Base-by-base conservation (phyloP, 78 protist genomes). In the Emiliania huxleyi region DNA sequence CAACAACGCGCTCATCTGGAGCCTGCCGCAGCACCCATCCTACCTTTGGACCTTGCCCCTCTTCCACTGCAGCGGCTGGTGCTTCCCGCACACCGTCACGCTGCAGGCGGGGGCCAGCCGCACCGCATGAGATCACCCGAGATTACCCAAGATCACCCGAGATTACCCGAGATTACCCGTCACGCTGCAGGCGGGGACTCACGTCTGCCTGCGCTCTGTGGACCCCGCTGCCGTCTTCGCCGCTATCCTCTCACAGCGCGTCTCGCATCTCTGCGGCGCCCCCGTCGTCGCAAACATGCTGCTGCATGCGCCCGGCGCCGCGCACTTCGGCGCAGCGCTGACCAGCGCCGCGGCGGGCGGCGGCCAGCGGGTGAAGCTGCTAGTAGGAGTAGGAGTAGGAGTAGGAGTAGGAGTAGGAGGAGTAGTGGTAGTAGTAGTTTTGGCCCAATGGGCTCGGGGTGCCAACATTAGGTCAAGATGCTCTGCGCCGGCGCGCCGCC, bases 31-130 rank as follows among this genome's bases (percentile, higher is more conserved):
- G 19, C 62, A 52, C 15, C 62, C 62, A 52, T 18, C n/a, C 75
- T 93, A 93, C 90, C 91, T 93, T n/a, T 93, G 94, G 94, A 93
- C 94, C 19, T 45, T 93, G 0, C 94, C 94, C 88, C 87, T 93
- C 91, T 93, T 93, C 71, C 94, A 93, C 87, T 93, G 94, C 90
- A 93, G 87, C 45, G 94, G 94, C 75, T 93, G 94, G 91, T 35
- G 90, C 91, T 85, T 93, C 33, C 92, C 94, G 26, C 87, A 84
- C 91, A 69, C 94, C 0, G 37, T 91, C 69, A 46, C 87, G 22
- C 4, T 62, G 92, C 92, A 0, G 92, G 69, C 29, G 84, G 44
- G 12, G 91, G n/a, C n/a, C n/a, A n/a, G n/a, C n/a, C n/a, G n/a
- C n/a, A n/a, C n/a, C n/a, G n/a, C n/a, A n/a, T n/a, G n/a, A n/a